phyloP scores from a whole-genome alignment of 768 basidiomycete genomes.

The Imleria badia region DNA sequence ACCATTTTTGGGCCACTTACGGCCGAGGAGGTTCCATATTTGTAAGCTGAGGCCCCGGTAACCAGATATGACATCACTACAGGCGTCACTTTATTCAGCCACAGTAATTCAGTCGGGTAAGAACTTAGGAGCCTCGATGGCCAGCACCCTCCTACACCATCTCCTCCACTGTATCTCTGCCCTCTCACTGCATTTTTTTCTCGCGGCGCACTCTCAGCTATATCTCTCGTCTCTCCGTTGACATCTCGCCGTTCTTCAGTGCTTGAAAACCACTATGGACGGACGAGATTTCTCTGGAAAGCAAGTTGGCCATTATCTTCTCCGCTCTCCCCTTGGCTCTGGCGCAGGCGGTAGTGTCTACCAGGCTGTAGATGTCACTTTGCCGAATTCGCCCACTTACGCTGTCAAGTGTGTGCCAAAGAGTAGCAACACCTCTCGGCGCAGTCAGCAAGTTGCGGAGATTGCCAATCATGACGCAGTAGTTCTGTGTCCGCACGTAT shows the following conservation, averaged over 20 bases:
- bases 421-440: constrained; percentile 47
- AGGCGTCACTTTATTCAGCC: not conserved
- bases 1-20: no score
- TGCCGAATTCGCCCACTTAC: constrained; percentile 41
- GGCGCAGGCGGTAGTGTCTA: constrained; percentile 82
- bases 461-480: constrained; percentile 52
- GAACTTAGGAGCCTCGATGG: not conserved
- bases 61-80: not conserved
- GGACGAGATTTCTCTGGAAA: constrained; percentile 48
- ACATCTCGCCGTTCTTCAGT: not conserved
- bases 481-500: constrained; percentile 49
- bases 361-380: constrained; percentile 56
- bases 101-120: not conserved
- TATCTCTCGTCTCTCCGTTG: not conserved
- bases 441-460: constrained; percentile 66
- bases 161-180: not conserved
- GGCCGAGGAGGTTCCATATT: no score
- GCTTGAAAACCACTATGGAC: not conserved
- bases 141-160: not conserved
- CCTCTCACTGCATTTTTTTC: not conserved
- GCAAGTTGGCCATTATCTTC: constrained; percentile 57
- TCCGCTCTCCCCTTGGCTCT: constrained; percentile 63
- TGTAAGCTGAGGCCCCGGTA: not conserved
- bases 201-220: not conserved
- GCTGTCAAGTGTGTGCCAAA: constrained; percentile 77